phyloP scores from a whole-genome alignment of 1,139 yeast species.

The Saccharomycopsis hybrid region DNA sequence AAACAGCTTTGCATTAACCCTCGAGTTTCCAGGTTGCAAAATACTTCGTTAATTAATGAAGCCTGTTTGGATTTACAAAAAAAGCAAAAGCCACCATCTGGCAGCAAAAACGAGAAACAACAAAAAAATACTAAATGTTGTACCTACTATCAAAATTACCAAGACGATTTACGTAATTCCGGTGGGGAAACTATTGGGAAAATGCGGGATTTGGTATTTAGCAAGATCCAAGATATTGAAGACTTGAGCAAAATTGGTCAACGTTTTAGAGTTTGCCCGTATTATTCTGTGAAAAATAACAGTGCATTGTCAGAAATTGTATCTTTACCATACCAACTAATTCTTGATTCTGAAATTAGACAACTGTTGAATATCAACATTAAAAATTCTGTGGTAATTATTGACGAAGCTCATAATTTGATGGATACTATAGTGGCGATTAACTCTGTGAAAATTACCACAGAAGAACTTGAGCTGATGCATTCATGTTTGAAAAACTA shows the following conservation, averaged over 20 bases:
- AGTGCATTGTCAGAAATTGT: slow-evolving; percentile 58
- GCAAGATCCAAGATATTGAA: slow-evolving; percentile 75
- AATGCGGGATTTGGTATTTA: slow-evolving; percentile 55
- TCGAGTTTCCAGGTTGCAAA: slow-evolving; percentile 43
- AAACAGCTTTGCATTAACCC: slow-evolving; percentile 79
- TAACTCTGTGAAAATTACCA: slow-evolving; percentile 55
- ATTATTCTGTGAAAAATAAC: slow-evolving; percentile 61
- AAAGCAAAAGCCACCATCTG: slow-evolving; percentile 23
- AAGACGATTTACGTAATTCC: slow-evolving; percentile 25
- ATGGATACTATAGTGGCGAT: slow-evolving; percentile 70
- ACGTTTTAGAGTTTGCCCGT: slow-evolving; percentile 63
- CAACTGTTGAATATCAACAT: slow-evolving; percentile 52
- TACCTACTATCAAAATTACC: slow-evolving; percentile 39
- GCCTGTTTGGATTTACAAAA: slow-evolving; percentile 73
- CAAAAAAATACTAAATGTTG: slow-evolving; percentile 37
- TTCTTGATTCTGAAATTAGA: slow-evolving; percentile 62
- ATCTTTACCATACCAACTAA: slow-evolving; percentile 79
- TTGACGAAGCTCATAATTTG: slow-evolving; percentile 92
- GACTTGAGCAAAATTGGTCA: slow-evolving; percentile 63
- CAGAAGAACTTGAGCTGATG: slow-evolving; percentile 40
- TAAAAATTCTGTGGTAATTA: slow-evolving; percentile 60
- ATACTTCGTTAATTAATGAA: slow-evolving; percentile 60
- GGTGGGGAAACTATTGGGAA: slow-evolving; percentile 31
- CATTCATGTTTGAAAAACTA: slow-evolving; percentile 48
- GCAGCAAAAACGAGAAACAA: slow-evolving; percentile 23